phyloP scores from a whole-genome alignment of 2,329 filamentous ascomycete species.

The Fusarium guadeloupense region DNA sequence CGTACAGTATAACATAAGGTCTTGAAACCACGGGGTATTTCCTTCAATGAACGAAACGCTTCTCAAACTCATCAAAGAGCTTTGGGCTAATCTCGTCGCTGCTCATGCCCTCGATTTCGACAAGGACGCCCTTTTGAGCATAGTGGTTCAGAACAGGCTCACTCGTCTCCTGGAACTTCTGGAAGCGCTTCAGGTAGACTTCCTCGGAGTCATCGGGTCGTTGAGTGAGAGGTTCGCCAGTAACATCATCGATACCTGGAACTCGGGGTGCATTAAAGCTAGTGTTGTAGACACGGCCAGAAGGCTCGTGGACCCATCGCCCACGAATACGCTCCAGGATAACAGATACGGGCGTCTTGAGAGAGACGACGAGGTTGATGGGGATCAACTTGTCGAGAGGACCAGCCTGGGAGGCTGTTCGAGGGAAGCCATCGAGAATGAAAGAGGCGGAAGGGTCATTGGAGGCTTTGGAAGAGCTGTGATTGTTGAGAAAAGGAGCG shows the following conservation, averaged over 20 bases:
- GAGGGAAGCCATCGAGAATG: conserved; percentile 94
- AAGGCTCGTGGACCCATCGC: conserved; percentile 92
- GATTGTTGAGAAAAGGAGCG: conserved; percentile 51
- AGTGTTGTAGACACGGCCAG: conserved; percentile 94
- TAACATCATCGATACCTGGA: conserved; percentile 85
- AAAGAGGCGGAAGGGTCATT: conserved; percentile 85
- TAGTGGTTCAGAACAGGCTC: conserved; percentile 89
- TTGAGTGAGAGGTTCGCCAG: conserved; percentile 85
- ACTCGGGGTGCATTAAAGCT: conserved; percentile 88
- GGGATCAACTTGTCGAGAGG: conserved; percentile 83
- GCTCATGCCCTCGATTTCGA: conserved; percentile 86
- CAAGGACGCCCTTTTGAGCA: conserved; percentile 81
- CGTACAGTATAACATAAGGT: conserved; percentile 18
- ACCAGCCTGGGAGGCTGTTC: conserved; percentile 81
- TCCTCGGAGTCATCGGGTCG: conserved; percentile 87
- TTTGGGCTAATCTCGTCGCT: conserved; percentile 97
- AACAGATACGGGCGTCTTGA: conserved; percentile 85
- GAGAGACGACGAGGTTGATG: conserved; percentile 92
- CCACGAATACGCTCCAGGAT: conserved; percentile 90
- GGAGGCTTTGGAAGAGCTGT: conserved; percentile 58
- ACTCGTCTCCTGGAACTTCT: conserved; percentile 88
- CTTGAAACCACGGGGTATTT: conserved; percentile 20
- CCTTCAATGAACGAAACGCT: conserved; percentile 65
- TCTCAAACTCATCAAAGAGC: conserved; percentile 83
- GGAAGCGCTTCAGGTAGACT: conserved; percentile 82